Conservation (phyloP, 2,329 filamentous ascomycete genomes). For the Phialocephala sp. region DNA sequence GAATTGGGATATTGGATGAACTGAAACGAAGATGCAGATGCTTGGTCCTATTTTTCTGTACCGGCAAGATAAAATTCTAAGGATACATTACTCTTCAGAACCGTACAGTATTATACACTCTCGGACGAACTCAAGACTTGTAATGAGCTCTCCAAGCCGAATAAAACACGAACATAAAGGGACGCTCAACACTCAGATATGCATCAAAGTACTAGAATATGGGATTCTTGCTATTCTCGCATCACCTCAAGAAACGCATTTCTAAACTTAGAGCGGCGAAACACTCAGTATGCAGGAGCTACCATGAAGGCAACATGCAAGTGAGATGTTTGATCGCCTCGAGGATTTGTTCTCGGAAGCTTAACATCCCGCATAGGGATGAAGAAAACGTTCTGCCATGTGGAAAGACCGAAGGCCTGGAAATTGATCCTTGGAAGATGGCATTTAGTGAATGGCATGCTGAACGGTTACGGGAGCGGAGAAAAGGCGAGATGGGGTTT, state of each 20-base stretch:
- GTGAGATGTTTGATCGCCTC: constrained; percentile 6
- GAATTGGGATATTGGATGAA: background rate
- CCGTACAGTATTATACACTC: too few species aligned
- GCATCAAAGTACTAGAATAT: background rate
- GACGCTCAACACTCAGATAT: background rate
- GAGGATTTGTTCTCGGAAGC: constrained; percentile 2
- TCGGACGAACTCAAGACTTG: too few species aligned
- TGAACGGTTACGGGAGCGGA: background rate
- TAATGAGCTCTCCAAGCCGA: too few species aligned
- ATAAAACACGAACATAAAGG: too few species aligned
- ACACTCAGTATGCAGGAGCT: background rate
- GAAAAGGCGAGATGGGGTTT: background rate
- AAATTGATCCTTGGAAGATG: background rate
- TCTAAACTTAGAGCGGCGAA: constrained; percentile 6
- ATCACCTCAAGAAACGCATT: background rate
- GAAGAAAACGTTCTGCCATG: background rate
- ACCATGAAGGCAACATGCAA: background rate
- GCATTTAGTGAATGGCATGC: background rate
- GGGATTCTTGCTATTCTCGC: background rate
- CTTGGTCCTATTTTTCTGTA: too few species aligned
- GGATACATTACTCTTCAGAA: too few species aligned
- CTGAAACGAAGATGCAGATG: too few species aligned
- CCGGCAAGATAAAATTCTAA: too few species aligned
- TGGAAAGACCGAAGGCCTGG: background rate
- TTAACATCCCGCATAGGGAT: background rate